A percentile compares a stretch with the other conserved stretches of the same genome.
phyloP scores from a whole-genome alignment of 148 eudicot genomes.

The Vaccinium macrocarpon region DNA sequence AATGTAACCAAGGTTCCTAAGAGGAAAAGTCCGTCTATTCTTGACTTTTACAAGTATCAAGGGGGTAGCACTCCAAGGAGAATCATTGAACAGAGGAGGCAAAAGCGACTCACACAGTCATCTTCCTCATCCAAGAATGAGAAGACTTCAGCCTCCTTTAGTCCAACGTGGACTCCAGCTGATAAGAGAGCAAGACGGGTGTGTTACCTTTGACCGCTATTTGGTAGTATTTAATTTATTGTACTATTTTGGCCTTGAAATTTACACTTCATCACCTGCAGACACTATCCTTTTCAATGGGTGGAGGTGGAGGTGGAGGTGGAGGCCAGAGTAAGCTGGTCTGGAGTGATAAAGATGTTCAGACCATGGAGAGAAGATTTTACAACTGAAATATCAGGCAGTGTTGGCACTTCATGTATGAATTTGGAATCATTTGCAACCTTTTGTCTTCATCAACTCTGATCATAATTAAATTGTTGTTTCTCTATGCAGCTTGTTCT shows the following conservation, averaged over 20 bases:
- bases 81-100: conserved; percentile 40
- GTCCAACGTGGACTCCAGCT: conserved; percentile 57
- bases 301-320: conserved; percentile 63
- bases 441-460: background rate
- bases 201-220: conserved; percentile 7
- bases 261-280: conserved; percentile 32
- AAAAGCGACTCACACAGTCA: conserved; percentile 40
- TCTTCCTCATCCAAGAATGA: conserved; percentile 39
- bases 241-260: background rate
- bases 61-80: conserved; percentile 56
- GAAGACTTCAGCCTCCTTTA: conserved; percentile 34
- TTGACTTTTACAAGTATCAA: conserved; percentile 70
- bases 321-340: conserved; percentile 80
- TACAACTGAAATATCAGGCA: background rate
- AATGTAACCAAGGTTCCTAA: conserved; percentile 43
- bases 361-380: background rate
- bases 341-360: conserved; percentile 51
- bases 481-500: conserved; percentile 4
- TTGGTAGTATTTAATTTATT: background rate
- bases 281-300: conserved; percentile 66
- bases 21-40: conserved; percentile 85
- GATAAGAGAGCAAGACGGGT: conserved; percentile 92
- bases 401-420: background rate
- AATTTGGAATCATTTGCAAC: background rate
- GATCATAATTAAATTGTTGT: background rate